These are phyloP conservation scores for Aurinia saxatilis DNA, from an alignment of 345 rosid genomes.

Conservation along the genomic window DNA sequence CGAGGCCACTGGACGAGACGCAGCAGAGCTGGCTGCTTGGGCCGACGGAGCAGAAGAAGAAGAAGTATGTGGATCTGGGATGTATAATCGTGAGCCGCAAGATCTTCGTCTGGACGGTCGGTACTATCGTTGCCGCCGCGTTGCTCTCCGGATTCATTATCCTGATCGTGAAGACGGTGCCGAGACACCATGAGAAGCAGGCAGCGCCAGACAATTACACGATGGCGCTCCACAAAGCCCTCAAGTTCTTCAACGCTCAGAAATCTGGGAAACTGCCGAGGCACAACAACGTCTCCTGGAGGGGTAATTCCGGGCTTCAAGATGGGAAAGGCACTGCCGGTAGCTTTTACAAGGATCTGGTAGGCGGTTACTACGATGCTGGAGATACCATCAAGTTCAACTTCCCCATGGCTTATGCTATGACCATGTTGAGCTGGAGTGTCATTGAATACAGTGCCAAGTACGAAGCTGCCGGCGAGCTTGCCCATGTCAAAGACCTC, in stretches of 20 bases:
- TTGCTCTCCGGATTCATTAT: slow-evolving; percentile 64
- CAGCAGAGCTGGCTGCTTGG: slow-evolving; percentile 99
- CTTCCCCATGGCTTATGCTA: slow-evolving; percentile 80
- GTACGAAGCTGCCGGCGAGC: slow-evolving; percentile 91
- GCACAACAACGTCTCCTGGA: slow-evolving; percentile 93
- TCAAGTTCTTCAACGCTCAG: slow-evolving; percentile 98
- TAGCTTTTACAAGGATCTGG: slow-evolving; percentile 51
- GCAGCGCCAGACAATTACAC: slow-evolving; percentile 83
- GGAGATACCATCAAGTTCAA: slow-evolving; percentile 96
- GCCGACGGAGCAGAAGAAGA: slow-evolving; percentile 93
- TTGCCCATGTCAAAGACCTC: slow-evolving; percentile 72
- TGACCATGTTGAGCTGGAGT: slow-evolving; percentile 99
- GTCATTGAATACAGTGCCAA: slow-evolving; percentile 93
- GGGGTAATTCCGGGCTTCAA: slow-evolving; percentile 71
- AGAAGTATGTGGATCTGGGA: slow-evolving; percentile 91
- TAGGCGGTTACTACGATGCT: slow-evolving; percentile 88
- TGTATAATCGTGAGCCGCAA: slow-evolving; percentile 94
- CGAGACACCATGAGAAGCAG: slow-evolving; percentile 51
- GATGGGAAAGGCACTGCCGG: slow-evolving; percentile 68
- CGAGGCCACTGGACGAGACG: slow-evolving; percentile 81
- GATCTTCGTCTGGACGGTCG: slow-evolving; percentile 94
- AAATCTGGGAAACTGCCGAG: slow-evolving; percentile 80
- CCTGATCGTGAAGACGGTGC: slow-evolving; percentile 80
- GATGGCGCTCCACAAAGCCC: slow-evolving; percentile 85
- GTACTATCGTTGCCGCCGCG: slow-evolving; percentile 48